These are phyloP conservation scores for Phytophthora boehmeriae DNA, from an alignment of 352 stramenopile genomes.

Conservation along the genomic window DNA sequence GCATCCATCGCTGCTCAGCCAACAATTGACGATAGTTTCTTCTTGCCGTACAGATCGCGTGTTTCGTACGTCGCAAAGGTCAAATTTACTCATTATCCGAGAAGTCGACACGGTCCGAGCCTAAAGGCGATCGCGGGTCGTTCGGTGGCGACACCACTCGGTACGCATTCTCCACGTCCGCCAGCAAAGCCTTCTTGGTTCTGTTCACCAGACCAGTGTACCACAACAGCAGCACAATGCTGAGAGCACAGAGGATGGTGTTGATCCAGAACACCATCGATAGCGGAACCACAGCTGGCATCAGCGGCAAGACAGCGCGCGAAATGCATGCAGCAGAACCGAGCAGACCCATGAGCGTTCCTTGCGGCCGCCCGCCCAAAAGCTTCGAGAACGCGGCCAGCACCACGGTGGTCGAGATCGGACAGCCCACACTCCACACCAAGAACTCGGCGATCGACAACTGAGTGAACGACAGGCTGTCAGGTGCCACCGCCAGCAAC, in stretches of 20 bases:
- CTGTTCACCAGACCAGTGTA: slow-evolving; percentile 58
- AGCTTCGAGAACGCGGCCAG: slow-evolving; percentile 75
- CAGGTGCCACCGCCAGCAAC: slow-evolving; percentile 49
- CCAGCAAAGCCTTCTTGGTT: slow-evolving; percentile 50
- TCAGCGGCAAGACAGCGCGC: slow-evolving; percentile 69
- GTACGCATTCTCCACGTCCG: slow-evolving; percentile 42
- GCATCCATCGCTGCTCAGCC: too few relatives aligned
- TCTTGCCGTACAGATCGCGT: too few relatives aligned
- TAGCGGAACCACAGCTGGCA: slow-evolving; percentile 62
- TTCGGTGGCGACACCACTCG: slow-evolving; percentile 22
- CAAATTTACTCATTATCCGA: slow-evolving; percentile 19
- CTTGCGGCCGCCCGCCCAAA: slow-evolving; percentile 64
- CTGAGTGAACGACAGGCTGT: slow-evolving; percentile 49
- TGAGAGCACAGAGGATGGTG: slow-evolving; percentile 57
- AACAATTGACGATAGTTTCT: too few relatives aligned
- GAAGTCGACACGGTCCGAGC: slow-evolving; percentile 39
- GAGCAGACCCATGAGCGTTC: slow-evolving; percentile 73
- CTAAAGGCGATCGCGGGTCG: slow-evolving; percentile 46
- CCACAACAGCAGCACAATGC: slow-evolving; percentile 61
- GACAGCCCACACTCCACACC: slow-evolving; percentile 77
- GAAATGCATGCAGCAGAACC: slow-evolving; percentile 70
- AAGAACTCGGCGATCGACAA: slow-evolving; percentile 59
- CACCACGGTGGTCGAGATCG: slow-evolving; percentile 69
- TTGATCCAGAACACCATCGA: slow-evolving; percentile 79
- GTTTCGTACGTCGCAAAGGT: too few relatives aligned